phyloP scores from a whole-genome alignment of 2,329 filamentous ascomycete species.

The Didymellaceae sp. region DNA sequence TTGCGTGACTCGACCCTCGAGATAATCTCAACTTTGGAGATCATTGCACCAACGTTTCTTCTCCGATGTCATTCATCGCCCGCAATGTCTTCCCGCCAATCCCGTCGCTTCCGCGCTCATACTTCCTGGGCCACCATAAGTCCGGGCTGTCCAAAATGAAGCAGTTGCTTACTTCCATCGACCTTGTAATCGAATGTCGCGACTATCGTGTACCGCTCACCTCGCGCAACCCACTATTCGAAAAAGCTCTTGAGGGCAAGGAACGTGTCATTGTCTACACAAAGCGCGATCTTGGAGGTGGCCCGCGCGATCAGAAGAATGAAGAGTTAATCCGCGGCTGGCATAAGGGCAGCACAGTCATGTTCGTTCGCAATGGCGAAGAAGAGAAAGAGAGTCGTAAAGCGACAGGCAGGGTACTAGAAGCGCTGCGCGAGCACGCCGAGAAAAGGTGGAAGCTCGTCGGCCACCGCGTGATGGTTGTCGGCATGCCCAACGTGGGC shows the following conservation, averaged over 20 bases:
- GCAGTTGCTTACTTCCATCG: constrained; percentile 76
- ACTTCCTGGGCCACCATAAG: constrained; percentile 93
- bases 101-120: constrained; percentile 80
- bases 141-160: constrained; percentile 84
- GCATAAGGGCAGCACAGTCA: constrained; percentile 59
- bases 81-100: constrained; percentile 76
- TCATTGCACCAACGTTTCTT: constrained; percentile 4
- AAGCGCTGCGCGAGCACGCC: constrained; percentile 61
- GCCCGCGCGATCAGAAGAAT: constrained; percentile 41
- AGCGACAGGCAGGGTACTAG: constrained; percentile 50
- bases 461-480: constrained; percentile 83
- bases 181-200: constrained; percentile 91
- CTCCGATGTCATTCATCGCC: constrained; percentile 65
- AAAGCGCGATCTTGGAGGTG: constrained; percentile 68
- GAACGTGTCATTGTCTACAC: constrained; percentile 88
- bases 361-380: constrained; percentile 57
- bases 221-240: constrained; percentile 88
- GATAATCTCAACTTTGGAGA: constrained; percentile 1
- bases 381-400: constrained; percentile 29
- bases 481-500: constrained; percentile 97
- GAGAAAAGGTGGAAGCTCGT: constrained; percentile 66
- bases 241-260: constrained; percentile 74
- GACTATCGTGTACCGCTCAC: constrained; percentile 91
- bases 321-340: constrained; percentile 61
- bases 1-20: constrained; percentile 6